phyloP scores from a whole-genome alignment of 768 basidiomycete species.

The Tulasnella sp. region DNA sequence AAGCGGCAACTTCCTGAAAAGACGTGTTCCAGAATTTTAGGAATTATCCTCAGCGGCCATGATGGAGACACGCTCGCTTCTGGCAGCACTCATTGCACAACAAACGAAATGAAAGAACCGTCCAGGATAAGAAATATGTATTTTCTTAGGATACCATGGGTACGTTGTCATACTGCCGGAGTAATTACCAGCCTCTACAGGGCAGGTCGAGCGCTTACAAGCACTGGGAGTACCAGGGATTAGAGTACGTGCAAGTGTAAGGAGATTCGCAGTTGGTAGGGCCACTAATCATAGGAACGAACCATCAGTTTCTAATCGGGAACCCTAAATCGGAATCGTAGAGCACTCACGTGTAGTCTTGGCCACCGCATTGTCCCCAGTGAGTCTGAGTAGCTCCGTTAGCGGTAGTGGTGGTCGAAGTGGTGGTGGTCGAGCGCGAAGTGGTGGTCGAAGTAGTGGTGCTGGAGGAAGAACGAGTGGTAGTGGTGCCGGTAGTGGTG shows the following conservation, averaged over 20 bases:
- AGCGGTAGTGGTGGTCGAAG: constrained; percentile 15
- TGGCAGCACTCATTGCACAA: neutral
- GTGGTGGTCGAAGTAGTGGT: neutral
- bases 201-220: neutral
- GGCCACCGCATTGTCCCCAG: constrained; percentile 20
- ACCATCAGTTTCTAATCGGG: neutral
- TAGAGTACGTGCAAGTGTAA: neutral
- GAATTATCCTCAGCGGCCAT: no score
- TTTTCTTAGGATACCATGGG: neutral
- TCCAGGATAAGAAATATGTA: neutral
- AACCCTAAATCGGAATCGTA: neutral
- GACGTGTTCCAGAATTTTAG: no score
- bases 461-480: neutral
- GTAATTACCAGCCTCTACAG: neutral
- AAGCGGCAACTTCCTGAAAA: no score
- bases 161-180: neutral
- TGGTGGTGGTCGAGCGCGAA: neutral
- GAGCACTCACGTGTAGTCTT: constrained; percentile 4
- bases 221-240: constrained; percentile 2
- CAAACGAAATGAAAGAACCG: neutral
- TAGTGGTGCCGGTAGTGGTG: neutral
- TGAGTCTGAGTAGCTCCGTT: constrained; percentile 8
- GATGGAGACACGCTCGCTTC: no score
- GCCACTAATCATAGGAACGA: neutral
- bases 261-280: neutral